Evolutionary conservation across 345 rosid genomes (phyloP).

Genomic region (Dipteronia sinensis): DNA sequence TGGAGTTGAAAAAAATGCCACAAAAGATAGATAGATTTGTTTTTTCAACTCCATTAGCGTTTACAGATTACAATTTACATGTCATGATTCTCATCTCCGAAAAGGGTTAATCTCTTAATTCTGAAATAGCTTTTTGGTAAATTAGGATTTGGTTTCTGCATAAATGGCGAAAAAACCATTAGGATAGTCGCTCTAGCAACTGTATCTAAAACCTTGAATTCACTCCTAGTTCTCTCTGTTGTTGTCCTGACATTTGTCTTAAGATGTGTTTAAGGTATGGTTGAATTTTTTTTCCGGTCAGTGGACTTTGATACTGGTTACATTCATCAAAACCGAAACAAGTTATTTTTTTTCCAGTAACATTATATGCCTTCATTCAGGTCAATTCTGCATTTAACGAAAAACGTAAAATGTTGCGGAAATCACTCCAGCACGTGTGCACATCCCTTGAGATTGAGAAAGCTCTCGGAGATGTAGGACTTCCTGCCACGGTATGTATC

Average conservation of each 20-base stretch:
- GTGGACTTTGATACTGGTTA: background rate
- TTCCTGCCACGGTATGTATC: slow-evolving; percentile 62
- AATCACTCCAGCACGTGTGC: slow-evolving; percentile 71
- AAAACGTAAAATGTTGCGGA: slow-evolving; percentile 84
- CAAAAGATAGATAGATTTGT: too few species aligned
- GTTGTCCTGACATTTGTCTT: background rate
- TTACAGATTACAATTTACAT: background rate
- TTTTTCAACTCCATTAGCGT: background rate
- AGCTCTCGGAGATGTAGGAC: slow-evolving; percentile 66
- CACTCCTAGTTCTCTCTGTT: background rate
- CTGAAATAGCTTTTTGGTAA: background rate
- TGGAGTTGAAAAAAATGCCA: background rate
- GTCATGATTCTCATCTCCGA: background rate
- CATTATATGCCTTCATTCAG: slow-evolving; percentile 30
- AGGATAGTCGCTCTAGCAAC: background rate
- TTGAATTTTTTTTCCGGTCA: background rate
- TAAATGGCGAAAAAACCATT: background rate
- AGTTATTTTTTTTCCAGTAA: background rate
- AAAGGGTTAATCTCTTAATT: background rate
- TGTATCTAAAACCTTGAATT: background rate
- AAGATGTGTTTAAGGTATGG: background rate
- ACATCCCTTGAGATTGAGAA: slow-evolving; percentile 69
- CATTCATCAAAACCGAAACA: background rate
- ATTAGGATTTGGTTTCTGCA: background rate
- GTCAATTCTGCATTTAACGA: slow-evolving; percentile 92